Percentiles rank a stretch among this genome's conserved stretches.
phyloP scores from a whole-genome alignment of 78 protist genomes.

The Isochrysis galbana region DNA sequence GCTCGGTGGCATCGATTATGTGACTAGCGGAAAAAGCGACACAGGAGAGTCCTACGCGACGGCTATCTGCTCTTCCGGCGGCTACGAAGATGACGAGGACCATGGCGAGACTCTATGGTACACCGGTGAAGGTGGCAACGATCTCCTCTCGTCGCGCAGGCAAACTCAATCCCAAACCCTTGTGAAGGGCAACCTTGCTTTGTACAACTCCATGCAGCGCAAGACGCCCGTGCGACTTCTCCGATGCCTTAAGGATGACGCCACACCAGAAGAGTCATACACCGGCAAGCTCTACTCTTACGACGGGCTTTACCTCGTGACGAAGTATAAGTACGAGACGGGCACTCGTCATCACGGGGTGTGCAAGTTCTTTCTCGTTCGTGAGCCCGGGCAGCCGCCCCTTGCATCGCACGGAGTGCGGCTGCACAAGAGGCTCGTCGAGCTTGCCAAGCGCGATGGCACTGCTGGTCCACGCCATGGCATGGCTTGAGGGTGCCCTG shows the following conservation, averaged over 20 bases:
- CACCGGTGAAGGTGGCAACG: neutral
- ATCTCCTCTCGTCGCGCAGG: neutral
- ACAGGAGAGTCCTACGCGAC: neutral
- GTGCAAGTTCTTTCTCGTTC: neutral
- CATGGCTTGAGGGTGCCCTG: neutral
- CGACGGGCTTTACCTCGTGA: neutral
- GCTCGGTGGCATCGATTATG: neutral
- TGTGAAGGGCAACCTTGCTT: neutral
- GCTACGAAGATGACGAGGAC: neutral
- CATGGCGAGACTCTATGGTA: neutral
- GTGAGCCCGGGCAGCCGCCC: neutral
- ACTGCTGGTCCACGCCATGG: neutral
- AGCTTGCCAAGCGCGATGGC: neutral
- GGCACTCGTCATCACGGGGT: neutral
- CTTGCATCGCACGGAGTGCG: neutral
- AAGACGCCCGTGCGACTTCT: neutral
- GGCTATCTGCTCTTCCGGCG: neutral
- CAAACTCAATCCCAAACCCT: neutral
- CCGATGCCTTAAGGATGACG: neutral
- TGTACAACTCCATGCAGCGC: neutral
- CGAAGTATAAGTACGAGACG: neutral
- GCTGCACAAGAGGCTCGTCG: neutral
- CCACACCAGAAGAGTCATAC: neutral
- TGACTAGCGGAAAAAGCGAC: neutral
- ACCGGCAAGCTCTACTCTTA: neutral